A percentile compares a stretch with the other conserved stretches of the same genome.
Conservation (phyloP, 2,329 filamentous ascomycete genomes). For the Rhinocladiella mackenziei region DNA sequence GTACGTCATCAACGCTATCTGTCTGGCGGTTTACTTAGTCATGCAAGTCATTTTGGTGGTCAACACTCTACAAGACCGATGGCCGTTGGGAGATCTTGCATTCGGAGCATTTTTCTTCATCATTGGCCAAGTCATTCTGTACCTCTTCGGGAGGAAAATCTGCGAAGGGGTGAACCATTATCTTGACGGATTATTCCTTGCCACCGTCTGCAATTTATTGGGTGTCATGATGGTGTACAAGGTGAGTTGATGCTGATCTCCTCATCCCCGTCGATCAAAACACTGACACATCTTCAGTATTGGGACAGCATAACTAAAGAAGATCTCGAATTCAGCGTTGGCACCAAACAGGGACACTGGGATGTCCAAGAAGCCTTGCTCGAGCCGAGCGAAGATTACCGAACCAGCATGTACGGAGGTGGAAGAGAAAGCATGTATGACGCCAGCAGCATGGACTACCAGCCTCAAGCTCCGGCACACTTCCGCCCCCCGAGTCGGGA, state of each 20-base stretch:
- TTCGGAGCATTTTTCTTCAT: conserved; percentile 92
- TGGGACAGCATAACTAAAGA: conserved; percentile 99
- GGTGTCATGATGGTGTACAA: conserved; percentile 99
- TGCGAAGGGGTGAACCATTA: conserved; percentile 86
- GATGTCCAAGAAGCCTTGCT: conserved; percentile 88
- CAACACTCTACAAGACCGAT: conserved; percentile 88
- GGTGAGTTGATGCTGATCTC: conserved; percentile 48
- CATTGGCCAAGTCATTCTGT: conserved; percentile 85
- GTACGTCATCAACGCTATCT: conserved; percentile 85
- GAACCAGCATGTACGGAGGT: conserved; percentile 38
- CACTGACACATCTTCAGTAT: conserved; percentile 56
- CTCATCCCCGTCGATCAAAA: conserved; percentile 1
- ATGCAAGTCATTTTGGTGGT: conserved; percentile 86
- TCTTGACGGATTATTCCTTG: conserved; percentile 89
- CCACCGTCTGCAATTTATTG: conserved; percentile 86
- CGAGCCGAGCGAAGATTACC: conserved; percentile 62
- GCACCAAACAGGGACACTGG: conserved; percentile 94
- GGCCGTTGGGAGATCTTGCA: conserved; percentile 86
- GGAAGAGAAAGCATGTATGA: conserved; percentile 62
- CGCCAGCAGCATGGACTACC: conserved; percentile 42
- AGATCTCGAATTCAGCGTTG: conserved; percentile 96
- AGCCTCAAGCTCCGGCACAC: conserved; percentile 12
- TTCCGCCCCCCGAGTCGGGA: conserved; percentile 16
- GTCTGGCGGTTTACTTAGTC: conserved; percentile 76
- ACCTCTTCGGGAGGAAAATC: conserved; percentile 80